Base-by-base conservation (phyloP, 2,329 filamentous ascomycete species). In the Raffaelea deltoideospora region DNA sequence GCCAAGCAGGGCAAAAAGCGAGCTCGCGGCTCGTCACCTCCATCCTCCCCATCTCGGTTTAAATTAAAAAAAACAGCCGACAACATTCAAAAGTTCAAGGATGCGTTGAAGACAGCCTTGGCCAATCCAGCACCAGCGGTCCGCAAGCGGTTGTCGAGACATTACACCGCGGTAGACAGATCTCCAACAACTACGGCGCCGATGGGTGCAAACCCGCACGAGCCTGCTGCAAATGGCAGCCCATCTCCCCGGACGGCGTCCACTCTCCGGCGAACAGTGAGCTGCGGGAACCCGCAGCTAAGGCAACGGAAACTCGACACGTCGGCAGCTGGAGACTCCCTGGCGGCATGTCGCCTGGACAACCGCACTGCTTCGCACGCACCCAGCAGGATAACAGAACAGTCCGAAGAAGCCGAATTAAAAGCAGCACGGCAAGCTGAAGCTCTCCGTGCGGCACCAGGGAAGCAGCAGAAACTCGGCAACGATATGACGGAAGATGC, bases 1-100 rank as follows among this genome's bases (percentile, higher is more conserved):
- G 59, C 48, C 46, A 68, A 63, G 41, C 64, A 56, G 48, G 63
- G 64, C 42, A 70, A 64, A 46, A 87, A 86, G 53, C 69, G 82
- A 38, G 74, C 77, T 14, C 69, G 74, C 46, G 86, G 79, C 56
- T 84, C 80, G 11, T 86, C 82, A 1, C 80, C 81, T 1, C 58
- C 67, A 2, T 76, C 76, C 5, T 86, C 81, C 2, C 79, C 82
- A 1, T 65, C 68, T 33, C 42, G 56, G 14, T 58, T 67, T 13
- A 64, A 60, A 35, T 47, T 56, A 6, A 55, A 52, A 20, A 58
- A 60, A 1, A 61, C 64, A 7, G 49, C 65, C 0, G 59, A 77
- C 42, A 72, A 80, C 46, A 57, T 76, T 28, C 67, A 72, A 48
- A 64, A 66, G 43, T 56, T 78, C 30, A 67, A 69, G 28, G 62